Conservation (phyloP, 768 basidiomycete genomes). For the Tricholoma bakamatsutake region DNA sequence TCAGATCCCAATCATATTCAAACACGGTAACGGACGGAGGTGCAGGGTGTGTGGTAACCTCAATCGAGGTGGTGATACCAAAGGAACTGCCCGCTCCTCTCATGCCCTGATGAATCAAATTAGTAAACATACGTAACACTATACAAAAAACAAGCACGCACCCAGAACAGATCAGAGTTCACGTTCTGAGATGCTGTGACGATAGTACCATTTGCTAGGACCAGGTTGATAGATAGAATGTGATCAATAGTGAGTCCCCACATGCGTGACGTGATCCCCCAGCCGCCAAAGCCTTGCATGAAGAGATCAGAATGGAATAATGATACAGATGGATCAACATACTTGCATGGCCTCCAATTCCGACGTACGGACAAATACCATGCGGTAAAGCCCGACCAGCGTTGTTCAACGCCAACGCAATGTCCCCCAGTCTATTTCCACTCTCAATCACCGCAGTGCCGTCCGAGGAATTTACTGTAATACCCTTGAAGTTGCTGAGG, state of each 20-base stretch:
- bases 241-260: too few species aligned
- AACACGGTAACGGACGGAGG: slow-evolving; percentile 15
- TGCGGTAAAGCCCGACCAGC: slow-evolving; percentile 43
- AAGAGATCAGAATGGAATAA: too few species aligned
- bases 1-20: slow-evolving; percentile 32
- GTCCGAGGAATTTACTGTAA: too few species aligned
- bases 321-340: not conserved
- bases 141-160: slow-evolving; percentile 26
- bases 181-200: slow-evolving; percentile 28
- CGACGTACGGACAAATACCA: slow-evolving; percentile 22
- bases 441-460: too few species aligned
- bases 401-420: slow-evolving; percentile 34
- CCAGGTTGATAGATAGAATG: too few species aligned
- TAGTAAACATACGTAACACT: slow-evolving; percentile 22
- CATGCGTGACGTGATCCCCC: slow-evolving; percentile 42
- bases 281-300: slow-evolving; percentile 27
- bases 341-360: slow-evolving; percentile 45
- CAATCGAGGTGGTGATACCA: too few species aligned
- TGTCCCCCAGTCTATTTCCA: not conserved
- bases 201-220: slow-evolving; percentile 34
- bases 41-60: slow-evolving; percentile 4
- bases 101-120: slow-evolving; percentile 11
- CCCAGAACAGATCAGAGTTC: slow-evolving; percentile 32
- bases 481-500: too few species aligned
- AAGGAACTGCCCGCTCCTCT: slow-evolving; percentile 15